phyloP scores from a whole-genome alignment of 225 moss, liverwort and hornwort species.

The Physcomitrium patens region DNA sequence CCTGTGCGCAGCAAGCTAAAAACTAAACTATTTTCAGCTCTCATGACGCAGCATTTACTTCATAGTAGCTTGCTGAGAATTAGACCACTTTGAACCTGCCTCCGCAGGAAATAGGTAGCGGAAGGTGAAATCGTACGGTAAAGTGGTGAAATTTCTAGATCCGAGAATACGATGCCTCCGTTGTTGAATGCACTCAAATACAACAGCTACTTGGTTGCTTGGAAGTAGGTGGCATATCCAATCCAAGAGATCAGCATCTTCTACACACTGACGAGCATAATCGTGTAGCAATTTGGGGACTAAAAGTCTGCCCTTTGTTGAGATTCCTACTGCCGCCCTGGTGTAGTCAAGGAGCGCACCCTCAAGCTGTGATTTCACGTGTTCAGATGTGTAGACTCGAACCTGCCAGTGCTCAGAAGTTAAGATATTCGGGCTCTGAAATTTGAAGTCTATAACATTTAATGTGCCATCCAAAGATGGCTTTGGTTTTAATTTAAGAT shows the following conservation, averaged over 20 bases:
- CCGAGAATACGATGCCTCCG: constrained; percentile 60
- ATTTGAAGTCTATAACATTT: neutral
- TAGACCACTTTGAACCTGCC: constrained; percentile 24
- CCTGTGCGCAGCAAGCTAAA: neutral
- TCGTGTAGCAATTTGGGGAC: constrained; percentile 68
- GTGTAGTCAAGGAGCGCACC: constrained; percentile 62
- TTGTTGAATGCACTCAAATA: constrained; percentile 74
- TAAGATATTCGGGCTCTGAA: constrained; percentile 10
- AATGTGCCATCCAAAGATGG: neutral
- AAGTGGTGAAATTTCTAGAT: constrained; percentile 50
- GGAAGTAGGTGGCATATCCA: constrained; percentile 77
- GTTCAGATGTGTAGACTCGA: constrained; percentile 56
- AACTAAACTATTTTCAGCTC: constrained; percentile 15
- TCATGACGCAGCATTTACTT: neutral
- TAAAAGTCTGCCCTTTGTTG: constrained; percentile 60
- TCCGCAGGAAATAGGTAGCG: constrained; percentile 65
- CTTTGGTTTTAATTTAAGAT: neutral
- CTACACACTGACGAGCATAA: constrained; percentile 63
- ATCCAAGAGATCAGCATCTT: constrained; percentile 58
- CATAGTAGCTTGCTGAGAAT: constrained; percentile 22
- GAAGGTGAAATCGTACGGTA: constrained; percentile 64
- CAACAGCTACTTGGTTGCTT: constrained; percentile 57
- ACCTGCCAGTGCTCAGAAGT: constrained; percentile 49
- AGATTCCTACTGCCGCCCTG: constrained; percentile 65
- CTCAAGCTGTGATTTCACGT: constrained; percentile 61